Percentiles rank a stretch among this genome's conserved stretches.
These are phyloP conservation scores for Obelidium mucronatum DNA, from an alignment of 192 early-diverging fungal genomes.

Conservation along the genomic window DNA sequence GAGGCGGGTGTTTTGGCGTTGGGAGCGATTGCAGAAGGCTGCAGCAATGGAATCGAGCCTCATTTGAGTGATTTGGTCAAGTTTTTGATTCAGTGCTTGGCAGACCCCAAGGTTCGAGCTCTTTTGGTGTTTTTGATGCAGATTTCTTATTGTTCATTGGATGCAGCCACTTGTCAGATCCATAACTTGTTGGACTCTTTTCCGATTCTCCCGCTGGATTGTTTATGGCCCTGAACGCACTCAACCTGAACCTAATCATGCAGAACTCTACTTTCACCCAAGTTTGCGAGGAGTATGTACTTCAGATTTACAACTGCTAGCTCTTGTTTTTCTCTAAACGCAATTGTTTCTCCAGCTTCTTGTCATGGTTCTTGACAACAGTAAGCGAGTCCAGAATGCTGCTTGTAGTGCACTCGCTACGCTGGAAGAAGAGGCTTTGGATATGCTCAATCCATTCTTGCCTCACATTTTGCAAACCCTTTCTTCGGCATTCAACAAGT, in stretches of 20 bases:
- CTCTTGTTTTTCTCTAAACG: slow-evolving; percentile 4
- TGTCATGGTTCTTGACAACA: slow-evolving; percentile 89
- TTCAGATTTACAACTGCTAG: slow-evolving; percentile 1
- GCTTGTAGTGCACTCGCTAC: slow-evolving; percentile 96
- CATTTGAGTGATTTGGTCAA: slow-evolving; percentile 90
- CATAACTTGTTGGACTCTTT: slow-evolving; percentile 99
- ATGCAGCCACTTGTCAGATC: slow-evolving; percentile 89
- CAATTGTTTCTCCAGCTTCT: slow-evolving; percentile 42
- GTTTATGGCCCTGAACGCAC: slow-evolving; percentile 38
- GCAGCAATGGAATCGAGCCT: slow-evolving; percentile 85
- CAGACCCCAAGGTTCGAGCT: slow-evolving; percentile 62
- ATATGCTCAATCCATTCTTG: slow-evolving; percentile 85
- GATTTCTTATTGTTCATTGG: not conserved
- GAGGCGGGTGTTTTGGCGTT: slow-evolving; percentile 97
- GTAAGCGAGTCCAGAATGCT: slow-evolving; percentile 98
- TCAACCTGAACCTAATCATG: slow-evolving; percentile 55
- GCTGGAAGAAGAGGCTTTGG: slow-evolving; percentile 90
- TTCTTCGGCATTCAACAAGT: slow-evolving; percentile 82
- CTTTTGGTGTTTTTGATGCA: not conserved
- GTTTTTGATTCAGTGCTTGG: slow-evolving; percentile 80
- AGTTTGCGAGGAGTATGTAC: slow-evolving; percentile 73
- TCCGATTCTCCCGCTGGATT: slow-evolving; percentile 89
- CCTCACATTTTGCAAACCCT: slow-evolving; percentile 86
- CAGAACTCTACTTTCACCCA: slow-evolving; percentile 83
- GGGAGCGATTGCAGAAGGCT: slow-evolving; percentile 97